phyloP scores from a whole-genome alignment of 2,329 filamentous ascomycete genomes.

The Graphium sp. region DNA sequence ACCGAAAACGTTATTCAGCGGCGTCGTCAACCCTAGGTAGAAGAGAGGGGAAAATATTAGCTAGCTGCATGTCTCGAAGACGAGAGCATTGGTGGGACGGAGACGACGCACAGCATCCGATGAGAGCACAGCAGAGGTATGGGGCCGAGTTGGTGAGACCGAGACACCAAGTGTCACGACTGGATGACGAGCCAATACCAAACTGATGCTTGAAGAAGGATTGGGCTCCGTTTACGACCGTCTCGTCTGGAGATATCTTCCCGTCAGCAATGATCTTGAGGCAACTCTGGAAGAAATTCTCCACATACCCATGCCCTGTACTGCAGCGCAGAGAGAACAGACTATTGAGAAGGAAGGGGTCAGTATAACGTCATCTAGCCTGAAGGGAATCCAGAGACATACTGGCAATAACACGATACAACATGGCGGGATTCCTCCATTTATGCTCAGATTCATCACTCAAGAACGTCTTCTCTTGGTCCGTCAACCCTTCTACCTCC shows the following conservation, averaged over 20 bases:
- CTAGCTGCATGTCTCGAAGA: neutral
- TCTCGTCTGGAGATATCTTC: slow-evolving; percentile 29
- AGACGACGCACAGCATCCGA: slow-evolving; percentile 46
- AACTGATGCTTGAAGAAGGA: slow-evolving; percentile 47
- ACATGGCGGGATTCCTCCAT: slow-evolving; percentile 50
- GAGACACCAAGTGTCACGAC: slow-evolving; percentile 35
- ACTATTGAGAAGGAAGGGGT: slow-evolving; percentile 12
- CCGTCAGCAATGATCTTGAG: neutral
- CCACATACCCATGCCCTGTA: slow-evolving; percentile 41
- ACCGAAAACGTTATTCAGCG: slow-evolving; percentile 54
- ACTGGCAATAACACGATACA: slow-evolving; percentile 47
- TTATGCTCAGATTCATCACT: slow-evolving; percentile 45
- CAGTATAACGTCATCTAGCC: neutral
- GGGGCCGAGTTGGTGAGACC: slow-evolving; percentile 45
- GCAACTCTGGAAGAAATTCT: neutral
- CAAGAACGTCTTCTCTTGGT: slow-evolving; percentile 39
- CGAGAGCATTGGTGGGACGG: no score
- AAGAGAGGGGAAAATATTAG: neutral
- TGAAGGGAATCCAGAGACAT: slow-evolving; percentile 9
- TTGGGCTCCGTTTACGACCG: slow-evolving; percentile 52
- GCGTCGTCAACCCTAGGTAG: slow-evolving; percentile 42
- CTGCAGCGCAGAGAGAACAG: slow-evolving; percentile 51
- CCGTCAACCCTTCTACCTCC: slow-evolving; percentile 34
- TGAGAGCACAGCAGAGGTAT: slow-evolving; percentile 49
- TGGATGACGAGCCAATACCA: slow-evolving; percentile 34